Conservation (phyloP, 345 rosid genomes). For the sweet orange (Citrus sinensis) region DVS_A1.0 CM039163.1:39176501-39177000, state of each 20-base stretch:
- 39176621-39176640: constrained; percentile 71
- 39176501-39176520: constrained; percentile 42
- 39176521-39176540: constrained; percentile 71
- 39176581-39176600: constrained; percentile 56
- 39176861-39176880: constrained; percentile 86
- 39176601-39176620: constrained; percentile 54
- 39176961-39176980: constrained; percentile 73
- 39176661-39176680: constrained; percentile 58
- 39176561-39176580: constrained; percentile 62
- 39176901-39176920: constrained; percentile 85
- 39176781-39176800: constrained; percentile 68
- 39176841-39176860: constrained; percentile 93
- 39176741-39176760: constrained; percentile 72
- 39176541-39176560: constrained; percentile 82
- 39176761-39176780: constrained; percentile 53
- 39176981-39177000: constrained; percentile 48
- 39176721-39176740: constrained; percentile 92
- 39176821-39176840: constrained; percentile 90
- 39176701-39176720: constrained; percentile 71
- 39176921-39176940: constrained; percentile 82
- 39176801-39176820: constrained; percentile 90
- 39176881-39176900: constrained; percentile 89
- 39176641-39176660: constrained; percentile 57
- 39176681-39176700: constrained; percentile 70
- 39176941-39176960: constrained; percentile 71